Conservation (phyloP, 2,329 filamentous ascomycete genomes). For the Aspergillus persii region DNA sequence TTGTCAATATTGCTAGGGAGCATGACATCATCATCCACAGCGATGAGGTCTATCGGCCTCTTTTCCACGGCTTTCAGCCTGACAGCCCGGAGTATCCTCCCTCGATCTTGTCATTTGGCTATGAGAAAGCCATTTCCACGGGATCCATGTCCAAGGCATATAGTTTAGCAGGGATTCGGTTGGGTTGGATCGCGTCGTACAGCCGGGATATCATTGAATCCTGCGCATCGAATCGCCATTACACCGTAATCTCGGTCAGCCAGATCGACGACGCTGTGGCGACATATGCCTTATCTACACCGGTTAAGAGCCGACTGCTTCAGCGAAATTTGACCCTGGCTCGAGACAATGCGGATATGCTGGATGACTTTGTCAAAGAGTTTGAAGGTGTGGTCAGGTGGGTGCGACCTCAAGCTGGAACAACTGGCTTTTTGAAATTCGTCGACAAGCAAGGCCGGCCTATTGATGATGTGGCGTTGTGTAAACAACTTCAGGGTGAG, state of each 20-base stretch:
- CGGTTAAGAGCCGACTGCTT: slow-evolving; percentile 59
- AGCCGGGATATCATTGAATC: slow-evolving; percentile 58
- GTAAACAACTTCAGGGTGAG: slow-evolving; percentile 62
- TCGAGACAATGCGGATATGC: slow-evolving; percentile 59
- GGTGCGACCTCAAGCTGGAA: slow-evolving; percentile 70
- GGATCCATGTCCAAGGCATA: slow-evolving; percentile 83
- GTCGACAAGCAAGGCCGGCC: slow-evolving; percentile 52
- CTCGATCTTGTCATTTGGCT: slow-evolving; percentile 67
- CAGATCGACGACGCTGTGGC: slow-evolving; percentile 73
- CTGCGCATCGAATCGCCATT: slow-evolving; percentile 65
- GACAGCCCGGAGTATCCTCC: slow-evolving; percentile 54
- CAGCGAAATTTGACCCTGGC: slow-evolving; percentile 62
- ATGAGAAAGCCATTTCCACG: slow-evolving; percentile 65
- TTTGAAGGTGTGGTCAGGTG: slow-evolving; percentile 61
- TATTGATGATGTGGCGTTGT: slow-evolving; percentile 69
- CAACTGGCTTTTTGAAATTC: slow-evolving; percentile 73
- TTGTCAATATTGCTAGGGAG: slow-evolving; percentile 62
- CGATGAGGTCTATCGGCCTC: slow-evolving; percentile 78
- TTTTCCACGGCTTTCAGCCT: slow-evolving; percentile 63
- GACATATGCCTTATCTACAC: slow-evolving; percentile 62
- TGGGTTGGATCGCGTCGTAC: slow-evolving; percentile 73
- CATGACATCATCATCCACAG: slow-evolving; percentile 65
- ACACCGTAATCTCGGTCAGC: slow-evolving; percentile 76
- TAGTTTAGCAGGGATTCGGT: slow-evolving; percentile 69
- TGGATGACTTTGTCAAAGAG: slow-evolving; percentile 62